These are phyloP conservation scores for Acrocalymma vagum DNA, from an alignment of 2,329 filamentous ascomycete genomes.

Conservation along the genomic window DNA sequence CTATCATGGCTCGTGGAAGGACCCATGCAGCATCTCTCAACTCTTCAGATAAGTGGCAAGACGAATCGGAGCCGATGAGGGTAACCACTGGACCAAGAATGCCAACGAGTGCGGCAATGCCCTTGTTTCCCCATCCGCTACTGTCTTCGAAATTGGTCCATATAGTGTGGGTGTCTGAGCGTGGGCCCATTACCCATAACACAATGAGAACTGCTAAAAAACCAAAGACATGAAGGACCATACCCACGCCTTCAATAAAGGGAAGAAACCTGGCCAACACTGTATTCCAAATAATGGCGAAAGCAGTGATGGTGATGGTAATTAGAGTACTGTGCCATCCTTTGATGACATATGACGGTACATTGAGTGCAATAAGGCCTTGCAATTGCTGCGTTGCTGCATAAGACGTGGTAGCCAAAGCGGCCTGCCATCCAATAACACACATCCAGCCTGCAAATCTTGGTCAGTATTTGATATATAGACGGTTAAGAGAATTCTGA, in stretches of 20 bases:
- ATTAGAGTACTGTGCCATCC: constrained; percentile 60
- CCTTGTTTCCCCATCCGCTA: constrained; percentile 50
- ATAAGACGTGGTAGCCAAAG: constrained; percentile 32
- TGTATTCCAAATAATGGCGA: constrained; percentile 51
- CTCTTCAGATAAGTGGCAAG: constrained; percentile 46
- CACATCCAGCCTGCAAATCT: constrained; percentile 46
- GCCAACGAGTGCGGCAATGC: constrained; percentile 53
- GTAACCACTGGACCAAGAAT: constrained; percentile 39
- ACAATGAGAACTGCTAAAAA: constrained; percentile 58
- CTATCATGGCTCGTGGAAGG: constrained; percentile 48
- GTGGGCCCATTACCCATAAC: constrained; percentile 35
- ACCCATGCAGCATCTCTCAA: constrained; percentile 31
- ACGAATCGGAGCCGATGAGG: constrained; percentile 45
- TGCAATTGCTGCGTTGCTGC: constrained; percentile 28
- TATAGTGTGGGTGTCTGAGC: constrained; percentile 47
- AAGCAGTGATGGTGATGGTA: constrained; percentile 49
- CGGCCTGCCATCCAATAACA: constrained; percentile 48
- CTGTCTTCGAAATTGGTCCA: constrained; percentile 56
- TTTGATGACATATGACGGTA: constrained; percentile 43
- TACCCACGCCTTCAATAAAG: constrained; percentile 53
- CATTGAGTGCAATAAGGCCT: constrained; percentile 43
- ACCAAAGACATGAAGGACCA: constrained; percentile 58
- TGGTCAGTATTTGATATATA: background rate
- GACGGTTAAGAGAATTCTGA: background rate
- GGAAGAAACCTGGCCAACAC: constrained; percentile 52